Conservation (phyloP, 2,329 filamentous ascomycete genomes). For the Chrysoporthe austroafricana region DNA sequence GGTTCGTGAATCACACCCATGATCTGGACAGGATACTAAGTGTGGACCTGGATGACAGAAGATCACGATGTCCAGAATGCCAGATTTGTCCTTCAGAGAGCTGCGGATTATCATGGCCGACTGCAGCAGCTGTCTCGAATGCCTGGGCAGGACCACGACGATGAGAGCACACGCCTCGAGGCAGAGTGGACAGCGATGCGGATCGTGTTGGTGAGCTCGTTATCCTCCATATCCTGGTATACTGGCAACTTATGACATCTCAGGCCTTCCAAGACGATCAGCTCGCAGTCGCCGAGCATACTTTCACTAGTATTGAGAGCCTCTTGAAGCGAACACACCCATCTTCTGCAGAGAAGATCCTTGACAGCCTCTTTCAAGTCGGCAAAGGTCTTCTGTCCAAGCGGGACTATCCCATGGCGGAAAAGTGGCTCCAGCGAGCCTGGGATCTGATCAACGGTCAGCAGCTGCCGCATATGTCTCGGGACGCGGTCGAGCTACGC, state of each 20-base stretch:
- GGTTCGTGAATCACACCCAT: conserved; percentile 40
- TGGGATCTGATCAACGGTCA: conserved; percentile 60
- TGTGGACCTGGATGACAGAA: conserved; percentile 40
- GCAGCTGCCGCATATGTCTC: conserved; percentile 58
- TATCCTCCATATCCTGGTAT: conserved; percentile 19
- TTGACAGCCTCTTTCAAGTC: conserved; percentile 73
- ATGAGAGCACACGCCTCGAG: conserved; percentile 45
- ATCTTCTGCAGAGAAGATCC: conserved; percentile 60
- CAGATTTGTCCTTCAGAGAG: conserved; percentile 64
- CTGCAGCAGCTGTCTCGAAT: conserved; percentile 39
- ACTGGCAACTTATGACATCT: conserved; percentile 17
- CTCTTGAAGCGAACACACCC: conserved; percentile 48
- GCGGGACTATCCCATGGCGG: conserved; percentile 57
- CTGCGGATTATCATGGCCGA: conserved; percentile 58
- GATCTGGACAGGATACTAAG: conserved; percentile 31
- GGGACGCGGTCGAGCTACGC: conserved; percentile 65
- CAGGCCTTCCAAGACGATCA: conserved; percentile 77
- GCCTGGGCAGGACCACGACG: conserved; percentile 37
- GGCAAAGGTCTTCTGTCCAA: conserved; percentile 62
- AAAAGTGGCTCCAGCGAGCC: conserved; percentile 76
- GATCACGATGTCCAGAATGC: conserved; percentile 60
- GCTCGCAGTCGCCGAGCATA: conserved; percentile 76
- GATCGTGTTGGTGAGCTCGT: conserved; percentile 64
- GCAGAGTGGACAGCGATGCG: conserved; percentile 69
- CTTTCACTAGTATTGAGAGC: conserved; percentile 66